Conservation (phyloP, 1,284 basidiomycete genomes). For the Coniophora puteana region DNA sequence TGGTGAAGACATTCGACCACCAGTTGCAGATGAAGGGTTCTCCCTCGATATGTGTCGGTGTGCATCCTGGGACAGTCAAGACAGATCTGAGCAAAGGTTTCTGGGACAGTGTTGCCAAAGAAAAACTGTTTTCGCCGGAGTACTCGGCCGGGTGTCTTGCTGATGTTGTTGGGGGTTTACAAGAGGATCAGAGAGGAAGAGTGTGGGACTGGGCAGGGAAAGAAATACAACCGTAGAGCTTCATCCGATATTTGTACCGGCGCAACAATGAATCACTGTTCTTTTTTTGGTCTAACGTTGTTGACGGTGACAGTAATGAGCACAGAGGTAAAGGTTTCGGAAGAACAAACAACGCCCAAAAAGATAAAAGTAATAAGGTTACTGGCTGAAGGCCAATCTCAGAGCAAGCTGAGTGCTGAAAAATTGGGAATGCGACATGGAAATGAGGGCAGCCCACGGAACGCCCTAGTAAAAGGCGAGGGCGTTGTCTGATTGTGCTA, state of each 20-base stretch:
- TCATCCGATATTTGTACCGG: too few species aligned
- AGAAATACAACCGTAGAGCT: conserved; percentile 27
- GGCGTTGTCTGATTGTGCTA: conserved; percentile 56
- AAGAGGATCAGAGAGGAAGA: conserved; percentile 51
- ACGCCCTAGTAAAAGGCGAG: conserved; percentile 72
- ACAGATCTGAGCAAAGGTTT: conserved; percentile 54
- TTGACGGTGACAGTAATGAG: too few species aligned
- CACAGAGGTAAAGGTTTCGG: too few species aligned
- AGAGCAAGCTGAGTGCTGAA: conserved; percentile 44
- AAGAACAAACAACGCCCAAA: too few species aligned
- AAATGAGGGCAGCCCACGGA: conserved; percentile 51
- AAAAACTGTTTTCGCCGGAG: conserved; percentile 57
- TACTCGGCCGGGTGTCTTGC: conserved; percentile 57
- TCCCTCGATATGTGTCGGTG: conserved; percentile 52
- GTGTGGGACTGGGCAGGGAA: conserved; percentile 73
- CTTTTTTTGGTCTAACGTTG: too few species aligned
- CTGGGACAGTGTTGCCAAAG: conserved; percentile 35
- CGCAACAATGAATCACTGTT: too few species aligned
- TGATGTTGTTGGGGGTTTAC: conserved; percentile 47
- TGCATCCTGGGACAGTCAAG: conserved; percentile 62
- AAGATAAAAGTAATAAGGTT: too few species aligned
- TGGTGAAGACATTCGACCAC: conserved; percentile 64
- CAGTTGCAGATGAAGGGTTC: conserved; percentile 53
- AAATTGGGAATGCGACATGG: conserved; percentile 52
- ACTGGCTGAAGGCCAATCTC: too few species aligned